These are phyloP conservation scores for Aspergillus taichungensis DNA, from an alignment of 495 filamentous ascomycete genomes.

Conservation along the genomic window DNA sequence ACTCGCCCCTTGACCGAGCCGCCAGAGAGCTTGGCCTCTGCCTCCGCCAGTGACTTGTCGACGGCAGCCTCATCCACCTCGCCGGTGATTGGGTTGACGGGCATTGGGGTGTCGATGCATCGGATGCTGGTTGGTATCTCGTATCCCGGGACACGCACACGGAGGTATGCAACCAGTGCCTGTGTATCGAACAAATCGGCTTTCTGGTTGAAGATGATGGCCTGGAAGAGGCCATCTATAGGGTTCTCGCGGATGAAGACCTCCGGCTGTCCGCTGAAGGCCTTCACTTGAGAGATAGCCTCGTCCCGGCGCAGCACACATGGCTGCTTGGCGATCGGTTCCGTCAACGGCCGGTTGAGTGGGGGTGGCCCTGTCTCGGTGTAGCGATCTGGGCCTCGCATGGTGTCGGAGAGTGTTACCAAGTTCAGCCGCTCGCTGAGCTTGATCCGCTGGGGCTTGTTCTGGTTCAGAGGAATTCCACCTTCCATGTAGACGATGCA, in stretches of 20 bases:
- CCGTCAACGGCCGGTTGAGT: conserved; percentile 20
- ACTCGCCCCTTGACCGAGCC: conserved; percentile 18
- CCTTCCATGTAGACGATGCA: conserved; percentile 36
- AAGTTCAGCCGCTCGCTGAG: conserved; percentile 26
- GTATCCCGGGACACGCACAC: conserved; percentile 17
- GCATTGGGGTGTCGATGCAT: conserved; percentile 16
- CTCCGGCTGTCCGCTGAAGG: neutral
- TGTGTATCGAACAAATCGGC: neutral
- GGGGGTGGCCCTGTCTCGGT: conserved; percentile 29
- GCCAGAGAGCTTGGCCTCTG: conserved; percentile 5
- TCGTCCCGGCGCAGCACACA: conserved; percentile 9
- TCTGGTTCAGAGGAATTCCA: conserved; percentile 29
- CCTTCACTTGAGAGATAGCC: neutral
- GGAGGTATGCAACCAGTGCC: conserved; percentile 5
- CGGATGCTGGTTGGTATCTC: conserved; percentile 22
- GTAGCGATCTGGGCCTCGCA: conserved; percentile 17
- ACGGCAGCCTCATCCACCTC: conserved; percentile 18
- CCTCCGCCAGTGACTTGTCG: conserved; percentile 10
- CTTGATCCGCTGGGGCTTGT: conserved; percentile 37
- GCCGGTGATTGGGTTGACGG: conserved; percentile 12
- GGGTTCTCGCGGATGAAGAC: conserved; percentile 8
- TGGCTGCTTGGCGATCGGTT: conserved; percentile 10
- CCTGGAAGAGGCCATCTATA: conserved; percentile 12
- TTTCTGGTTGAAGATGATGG: conserved; percentile 7
- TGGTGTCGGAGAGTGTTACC: conserved; percentile 20